Base-by-base conservation (phyloP, 306 rosid species). In the Prunus padus region DNA sequence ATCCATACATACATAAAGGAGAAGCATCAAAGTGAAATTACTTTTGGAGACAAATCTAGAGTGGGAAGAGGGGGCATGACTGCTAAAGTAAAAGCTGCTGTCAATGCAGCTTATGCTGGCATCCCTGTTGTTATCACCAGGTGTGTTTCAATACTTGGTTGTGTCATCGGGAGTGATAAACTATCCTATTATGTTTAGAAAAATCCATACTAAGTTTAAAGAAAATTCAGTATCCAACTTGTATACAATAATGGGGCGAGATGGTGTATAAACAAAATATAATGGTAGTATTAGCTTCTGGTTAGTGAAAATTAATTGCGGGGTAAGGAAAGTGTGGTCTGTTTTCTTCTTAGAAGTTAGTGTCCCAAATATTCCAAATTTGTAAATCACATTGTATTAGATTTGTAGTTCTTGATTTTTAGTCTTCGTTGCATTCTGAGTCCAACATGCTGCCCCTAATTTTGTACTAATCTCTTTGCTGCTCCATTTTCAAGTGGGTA, bases 11-110 rank as follows among this genome's bases (percentile, higher is more conserved):
- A 95, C 75, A 67, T 95, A 33, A 92, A 92, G 85, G 97, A 95
- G 84, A 88, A 72, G 22, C 99, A 95, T 84, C 99, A 92, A 79
- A 82, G 66, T 82, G 97, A 90, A 89, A 90, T 95, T 79, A 95
- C 99, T 62, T 95, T 95, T 52, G 99, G 99, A 74, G 99, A 95
- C 80, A 95, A 95, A 81, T 95, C 99, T 67, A 89, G 98, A 85
- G 91, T 95, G 69, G 99, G 99, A 88, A 90, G 97, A 84, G 99
- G 99, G 16, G 99, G 99, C 77, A 95, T 92, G 99, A 95, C 99
- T 37, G 98, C 99, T 51, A 95, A 95, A 87, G 99, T 95, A 47
- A 92, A 86, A 87, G 99, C 99, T 80, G 93, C 99, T 68, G 81
- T 85, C 61, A 86, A 89, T 84, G 99, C 96, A 54, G 93, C 98